Evolutionary conservation across 352 stramenopile genomes (phyloP).

Genomic region (Globisporangium sylvaticum): DNA sequence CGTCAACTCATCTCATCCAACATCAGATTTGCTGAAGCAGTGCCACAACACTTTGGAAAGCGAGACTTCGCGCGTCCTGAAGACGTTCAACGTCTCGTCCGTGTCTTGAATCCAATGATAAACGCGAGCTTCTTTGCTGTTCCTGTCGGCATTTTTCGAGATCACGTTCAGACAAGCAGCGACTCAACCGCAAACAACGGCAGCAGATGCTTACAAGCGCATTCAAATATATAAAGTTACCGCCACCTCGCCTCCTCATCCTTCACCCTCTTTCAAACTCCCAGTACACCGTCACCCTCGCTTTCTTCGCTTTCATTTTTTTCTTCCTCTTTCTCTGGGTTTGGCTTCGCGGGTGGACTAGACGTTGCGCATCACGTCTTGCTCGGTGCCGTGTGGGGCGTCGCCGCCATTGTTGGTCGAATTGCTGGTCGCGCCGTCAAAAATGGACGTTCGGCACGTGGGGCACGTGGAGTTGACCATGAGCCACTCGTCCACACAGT

Average conservation of each 20-base stretch:
- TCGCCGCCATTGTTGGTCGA: conserved; percentile 12
- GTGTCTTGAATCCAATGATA: not conserved
- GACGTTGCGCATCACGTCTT: conserved; percentile 63
- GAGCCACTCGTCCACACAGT: conserved; percentile 89
- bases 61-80: conserved; percentile 10
- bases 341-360: conserved; percentile 1
- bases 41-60: conserved; percentile 8
- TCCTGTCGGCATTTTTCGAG: not conserved
- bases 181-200: not conserved
- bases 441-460: conserved; percentile 85
- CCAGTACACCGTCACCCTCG: not conserved
- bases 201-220: not conserved
- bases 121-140: not conserved
- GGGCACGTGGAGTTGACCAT: conserved; percentile 85
- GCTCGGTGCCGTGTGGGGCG: conserved; percentile 32
- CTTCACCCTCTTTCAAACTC: not conserved
- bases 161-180: not conserved
- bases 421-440: conserved; percentile 20
- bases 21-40: conserved; percentile 11
- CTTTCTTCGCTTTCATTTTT: conserved; percentile 1
- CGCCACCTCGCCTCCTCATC: not conserved
- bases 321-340: not conserved
- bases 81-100: conserved; percentile 7
- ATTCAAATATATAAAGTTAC: conserved; percentile 17
- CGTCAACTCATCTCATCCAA: not conserved